Evolutionary conservation across 768 basidiomycete species (phyloP), one percentile per base, ranked within the genome.

Genomic region (Termitomyces sp.): DNA sequence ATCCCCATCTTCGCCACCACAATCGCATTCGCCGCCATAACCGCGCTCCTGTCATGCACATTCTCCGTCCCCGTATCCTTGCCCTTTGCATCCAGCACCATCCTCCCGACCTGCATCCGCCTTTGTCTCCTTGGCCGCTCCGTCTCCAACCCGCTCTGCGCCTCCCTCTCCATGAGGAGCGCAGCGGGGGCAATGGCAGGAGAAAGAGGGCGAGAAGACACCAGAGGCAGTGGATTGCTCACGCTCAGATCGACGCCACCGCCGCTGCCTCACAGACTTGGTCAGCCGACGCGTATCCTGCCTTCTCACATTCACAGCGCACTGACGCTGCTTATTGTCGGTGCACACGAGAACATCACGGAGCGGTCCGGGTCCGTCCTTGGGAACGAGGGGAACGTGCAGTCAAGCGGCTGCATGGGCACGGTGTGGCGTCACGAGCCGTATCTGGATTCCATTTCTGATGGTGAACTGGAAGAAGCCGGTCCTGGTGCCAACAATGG

Each of bases 271-370:
- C 9, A 2, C 26, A 2, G 73, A 69, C 48, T 63, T 65, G n/a
- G 70, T 66, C 41, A 73, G 62, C 61, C 67, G 70, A 24, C 68
- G 58, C 66, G 77, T 66, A 65, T 70, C 59, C 57, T 83, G 84
- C 65, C 80, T 77, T 60, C 84, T 81, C 30, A 89, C 70, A 13
- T 80, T 83, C 43, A 67, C 35, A 86, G 68, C 43, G 83, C 74
- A 30, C 78, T 78, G 9, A 85, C 57, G 47, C 74, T 3, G 83
- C 73, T 41, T 45, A 79, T 75, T 5, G 77, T 78, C 26, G 80
- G 74, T 0, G 88, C 84, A 1, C 83, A 79, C 5, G 87, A 88
- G 6, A 63, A 65, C 52, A 70, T 70, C 22, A 68, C 54, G 11
- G 72, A 62, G 11, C 56, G 51, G 9, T 62, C 61, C 0, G 60